Conservation (phyloP, 2,329 filamentous ascomycete species). For the Colletotrichum euphorbiae region DNA sequence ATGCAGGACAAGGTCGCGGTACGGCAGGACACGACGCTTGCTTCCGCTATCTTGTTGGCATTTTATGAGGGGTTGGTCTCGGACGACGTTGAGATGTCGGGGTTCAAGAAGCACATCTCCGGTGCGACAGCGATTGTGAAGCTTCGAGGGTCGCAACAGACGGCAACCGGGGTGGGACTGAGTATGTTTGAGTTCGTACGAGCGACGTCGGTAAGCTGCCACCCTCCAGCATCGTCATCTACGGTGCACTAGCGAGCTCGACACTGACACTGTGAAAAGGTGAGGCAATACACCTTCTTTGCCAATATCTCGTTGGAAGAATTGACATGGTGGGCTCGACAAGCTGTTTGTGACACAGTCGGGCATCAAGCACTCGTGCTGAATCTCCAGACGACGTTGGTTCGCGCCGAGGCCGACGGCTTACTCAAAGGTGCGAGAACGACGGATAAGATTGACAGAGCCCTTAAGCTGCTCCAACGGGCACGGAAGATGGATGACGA, state of each 20-base stretch:
- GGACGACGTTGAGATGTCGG: slow-evolving; percentile 39
- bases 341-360: slow-evolving; percentile 41
- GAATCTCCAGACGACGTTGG: slow-evolving; percentile 44
- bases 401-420: slow-evolving; percentile 43
- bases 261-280: slow-evolving; percentile 15
- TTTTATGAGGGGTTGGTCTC: slow-evolving; percentile 44
- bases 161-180: slow-evolving; percentile 39
- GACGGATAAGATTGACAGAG: slow-evolving; percentile 42
- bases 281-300: slow-evolving; percentile 44
- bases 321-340: slow-evolving; percentile 43
- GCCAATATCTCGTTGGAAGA: slow-evolving; percentile 41
- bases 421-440: slow-evolving; percentile 40
- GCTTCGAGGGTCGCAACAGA: slow-evolving; percentile 38
- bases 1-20: slow-evolving; percentile 41
- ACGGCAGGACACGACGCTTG: slow-evolving; percentile 41
- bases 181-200: slow-evolving; percentile 45
- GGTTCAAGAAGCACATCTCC: slow-evolving; percentile 43
- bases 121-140: slow-evolving; percentile 43
- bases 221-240: not conserved
- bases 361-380: slow-evolving; percentile 43
- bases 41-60: slow-evolving; percentile 42
- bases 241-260: not conserved
- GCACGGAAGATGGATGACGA: slow-evolving; percentile 41
- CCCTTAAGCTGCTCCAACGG: slow-evolving; percentile 40
- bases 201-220: slow-evolving; percentile 40